A percentile compares a stretch with the other conserved stretches of the same genome.
phyloP scores from a whole-genome alignment of 2,329 filamentous ascomycete species.

The Phialemonium atrogriseum region DNA sequence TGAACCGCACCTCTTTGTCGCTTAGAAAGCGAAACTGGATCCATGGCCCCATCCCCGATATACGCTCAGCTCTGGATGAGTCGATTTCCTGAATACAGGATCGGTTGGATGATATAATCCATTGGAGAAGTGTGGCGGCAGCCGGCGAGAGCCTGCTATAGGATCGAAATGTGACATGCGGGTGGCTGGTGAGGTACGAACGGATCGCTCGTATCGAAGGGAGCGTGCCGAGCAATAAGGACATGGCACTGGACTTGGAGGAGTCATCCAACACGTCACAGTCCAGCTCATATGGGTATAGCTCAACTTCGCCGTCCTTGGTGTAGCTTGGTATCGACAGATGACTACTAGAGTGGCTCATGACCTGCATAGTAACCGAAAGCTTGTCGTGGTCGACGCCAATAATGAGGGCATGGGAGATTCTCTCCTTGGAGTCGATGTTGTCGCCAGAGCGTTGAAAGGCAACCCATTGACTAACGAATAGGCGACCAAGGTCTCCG shows the following conservation, averaged over 20 bases:
- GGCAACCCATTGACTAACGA: slow-evolving; percentile 13
- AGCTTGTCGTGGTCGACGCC: slow-evolving; percentile 9
- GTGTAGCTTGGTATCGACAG: too few species aligned
- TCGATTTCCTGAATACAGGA: slow-evolving; percentile 78
- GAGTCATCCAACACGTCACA: slow-evolving; percentile 43
- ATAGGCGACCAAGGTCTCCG: too few species aligned
- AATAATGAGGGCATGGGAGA: slow-evolving; percentile 6
- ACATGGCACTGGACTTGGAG: slow-evolving; percentile 42
- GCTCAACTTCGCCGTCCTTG: slow-evolving; percentile 5
- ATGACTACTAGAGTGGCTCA: slow-evolving; percentile 1
- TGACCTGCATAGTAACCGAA: not conserved
- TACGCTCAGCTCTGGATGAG: slow-evolving; percentile 31
- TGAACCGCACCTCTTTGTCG: slow-evolving; percentile 74
- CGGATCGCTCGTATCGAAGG: slow-evolving; percentile 54
- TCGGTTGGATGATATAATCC: slow-evolving; percentile 85
- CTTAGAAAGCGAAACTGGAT: slow-evolving; percentile 86
- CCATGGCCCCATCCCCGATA: slow-evolving; percentile 58
- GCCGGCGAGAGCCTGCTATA: slow-evolving; percentile 52
- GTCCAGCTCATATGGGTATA: slow-evolving; percentile 41
- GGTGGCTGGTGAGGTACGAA: slow-evolving; percentile 31
- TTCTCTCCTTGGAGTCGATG: too few species aligned
- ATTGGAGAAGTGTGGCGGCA: slow-evolving; percentile 62
- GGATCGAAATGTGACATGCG: slow-evolving; percentile 30
- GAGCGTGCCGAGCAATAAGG: slow-evolving; percentile 46
- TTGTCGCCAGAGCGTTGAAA: slow-evolving; percentile 3